phyloP scores from a whole-genome alignment of 2,329 filamentous ascomycete genomes.

The Paramyrothecium roridum region DNA sequence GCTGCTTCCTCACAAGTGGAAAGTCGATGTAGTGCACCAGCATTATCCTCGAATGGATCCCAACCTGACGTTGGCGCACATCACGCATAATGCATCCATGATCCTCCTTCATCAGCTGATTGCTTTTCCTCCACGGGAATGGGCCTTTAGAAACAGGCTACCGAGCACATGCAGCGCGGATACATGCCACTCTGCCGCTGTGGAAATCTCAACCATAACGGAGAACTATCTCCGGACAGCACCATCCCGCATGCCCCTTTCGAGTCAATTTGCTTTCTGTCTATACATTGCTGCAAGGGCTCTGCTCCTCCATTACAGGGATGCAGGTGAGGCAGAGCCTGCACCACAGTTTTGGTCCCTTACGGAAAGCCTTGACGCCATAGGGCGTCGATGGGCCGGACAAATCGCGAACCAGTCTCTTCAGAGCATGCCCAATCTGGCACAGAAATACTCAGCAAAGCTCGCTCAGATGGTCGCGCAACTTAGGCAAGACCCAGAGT shows the following conservation, averaged over 20 bases:
- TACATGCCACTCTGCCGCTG: conserved; percentile 38
- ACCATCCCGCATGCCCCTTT: conserved; percentile 16
- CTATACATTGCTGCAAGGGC: conserved; percentile 36
- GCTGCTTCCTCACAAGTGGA: conserved; percentile 15
- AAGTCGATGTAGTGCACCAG: conserved; percentile 11
- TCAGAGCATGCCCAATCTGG: background rate
- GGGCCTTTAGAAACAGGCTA: conserved; percentile 28
- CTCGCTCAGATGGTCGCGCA: background rate
- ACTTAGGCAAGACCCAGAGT: background rate
- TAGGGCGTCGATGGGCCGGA: conserved; percentile 16
- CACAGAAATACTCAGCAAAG: background rate
- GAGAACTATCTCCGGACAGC: conserved; percentile 36
- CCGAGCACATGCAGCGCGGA: conserved; percentile 39
- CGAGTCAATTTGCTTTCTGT: conserved; percentile 39
- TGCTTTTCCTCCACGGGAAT: conserved; percentile 33
- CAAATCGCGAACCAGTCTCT: background rate
- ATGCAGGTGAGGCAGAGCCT: conserved; percentile 13
- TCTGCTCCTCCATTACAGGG: conserved; percentile 29
- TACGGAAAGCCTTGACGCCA: conserved; percentile 14
- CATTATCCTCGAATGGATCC: conserved; percentile 34
- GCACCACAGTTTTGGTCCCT: conserved; percentile 18
- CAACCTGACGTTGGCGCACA: conserved; percentile 42
- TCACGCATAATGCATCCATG: conserved; percentile 44
- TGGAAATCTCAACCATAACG: conserved; percentile 38
- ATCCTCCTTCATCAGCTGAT: conserved; percentile 43